Evolutionary conservation across 2,329 filamentous ascomycete genomes (phyloP), one percentile per base, ranked within the genome.

Genomic region (Sarocladium kiliense): DNA sequence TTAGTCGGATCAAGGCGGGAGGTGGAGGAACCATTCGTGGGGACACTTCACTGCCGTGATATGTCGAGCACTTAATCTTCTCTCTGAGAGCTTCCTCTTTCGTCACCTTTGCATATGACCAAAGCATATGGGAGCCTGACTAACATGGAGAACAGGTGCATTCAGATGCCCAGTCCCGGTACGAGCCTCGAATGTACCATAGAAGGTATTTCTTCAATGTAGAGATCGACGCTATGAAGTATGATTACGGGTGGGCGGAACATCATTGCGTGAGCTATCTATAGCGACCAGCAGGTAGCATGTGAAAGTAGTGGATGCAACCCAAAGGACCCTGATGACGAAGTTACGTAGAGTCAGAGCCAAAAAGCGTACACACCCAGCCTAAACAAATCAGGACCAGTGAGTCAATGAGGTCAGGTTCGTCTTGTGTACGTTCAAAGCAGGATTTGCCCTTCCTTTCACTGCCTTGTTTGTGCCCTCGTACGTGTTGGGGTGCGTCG

Each of bases 1-100:
- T 95, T 95, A 95, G 89, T 78, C 91, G 81, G 86, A 95, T 71
- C 66, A 58, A 59, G 61, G 60, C 60, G 62, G 59, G 59, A 60
- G 64, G 59, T 59, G 62, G 58, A 72, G 50, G 70, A 73, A 21
- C n/a, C 47, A 51, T 57, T 53, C 32, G 18, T 53, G 50, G 30
- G 21, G 71, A 72, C 60, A 61, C 57, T 59, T 65, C 56, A 59
- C 60, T 65, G 65, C 63, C 60, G 58, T 63, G 69, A 69, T 62
- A 69, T 78, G 77, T 74, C 74, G 77, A 79, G 67, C 62, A 60
- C 64, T 57, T 78, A 79, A 79, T 79, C 77, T 79, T 79, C 77
- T 79, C 77, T 79, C 77, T 79, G 77, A 79, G 61, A 59, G 36
- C 34, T 16, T 10, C 21, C 11, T 3, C n/a, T 11, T 16, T 16